Conservation (phyloP, 2,329 filamentous ascomycete genomes). For the Botrytis deweyae region DNA sequence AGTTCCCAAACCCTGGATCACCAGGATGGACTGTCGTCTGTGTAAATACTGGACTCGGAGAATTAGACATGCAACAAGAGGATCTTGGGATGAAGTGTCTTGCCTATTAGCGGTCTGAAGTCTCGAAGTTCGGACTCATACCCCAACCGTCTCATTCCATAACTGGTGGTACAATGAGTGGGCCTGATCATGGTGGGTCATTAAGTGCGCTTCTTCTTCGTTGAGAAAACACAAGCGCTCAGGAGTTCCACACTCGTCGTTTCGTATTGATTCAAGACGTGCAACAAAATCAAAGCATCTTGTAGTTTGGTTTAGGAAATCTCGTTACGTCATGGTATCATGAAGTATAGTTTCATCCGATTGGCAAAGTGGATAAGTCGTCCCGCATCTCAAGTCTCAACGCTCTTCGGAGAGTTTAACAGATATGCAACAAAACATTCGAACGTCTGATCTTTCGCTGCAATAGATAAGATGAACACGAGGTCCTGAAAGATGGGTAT, state of each 20-base stretch:
- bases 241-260: background rate
- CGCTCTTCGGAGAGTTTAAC: background rate
- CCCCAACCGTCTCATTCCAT: background rate
- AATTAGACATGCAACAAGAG: slow-evolving; percentile 21
- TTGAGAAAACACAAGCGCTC: background rate
- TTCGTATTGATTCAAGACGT: background rate
- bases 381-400: background rate
- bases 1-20: background rate
- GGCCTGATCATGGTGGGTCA: background rate
- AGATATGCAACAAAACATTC: background rate
- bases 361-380: background rate
- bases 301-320: background rate
- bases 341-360: background rate
- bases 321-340: background rate
- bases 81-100: background rate
- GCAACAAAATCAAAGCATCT: background rate
- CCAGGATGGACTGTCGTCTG: background rate
- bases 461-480: background rate
- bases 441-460: background rate
- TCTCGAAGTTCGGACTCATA: background rate
- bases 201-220: background rate
- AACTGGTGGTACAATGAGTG: background rate
- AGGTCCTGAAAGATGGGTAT: background rate
- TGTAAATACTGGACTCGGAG: background rate
- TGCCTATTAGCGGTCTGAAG: background rate